phyloP scores from a whole-genome alignment of 768 basidiomycete species.

The Tricholoma bakamatsutake region DNA sequence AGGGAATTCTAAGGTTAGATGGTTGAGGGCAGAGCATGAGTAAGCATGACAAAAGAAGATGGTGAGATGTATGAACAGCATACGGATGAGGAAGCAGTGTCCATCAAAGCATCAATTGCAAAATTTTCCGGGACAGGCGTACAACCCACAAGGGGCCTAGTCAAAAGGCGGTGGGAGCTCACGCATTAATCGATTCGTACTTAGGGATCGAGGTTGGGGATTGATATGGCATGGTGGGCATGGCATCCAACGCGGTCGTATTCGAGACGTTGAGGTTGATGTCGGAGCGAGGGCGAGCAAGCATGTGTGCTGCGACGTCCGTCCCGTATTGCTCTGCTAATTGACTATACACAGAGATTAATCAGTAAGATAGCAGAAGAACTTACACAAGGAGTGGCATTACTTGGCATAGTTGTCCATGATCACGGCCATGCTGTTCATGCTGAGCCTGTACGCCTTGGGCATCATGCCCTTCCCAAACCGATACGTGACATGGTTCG shows the following conservation, averaged over 20 bases:
- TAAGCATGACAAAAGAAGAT: no score
- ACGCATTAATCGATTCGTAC: slow-evolving; percentile 17
- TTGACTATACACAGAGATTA: background rate
- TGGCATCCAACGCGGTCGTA: slow-evolving; percentile 13
- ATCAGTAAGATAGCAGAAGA: background rate
- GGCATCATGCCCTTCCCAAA: slow-evolving; percentile 91
- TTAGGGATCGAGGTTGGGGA: slow-evolving; percentile 12
- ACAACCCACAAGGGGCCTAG: no score
- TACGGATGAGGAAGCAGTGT: no score
- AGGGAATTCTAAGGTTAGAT: no score
- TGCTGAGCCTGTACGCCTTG: slow-evolving; percentile 68
- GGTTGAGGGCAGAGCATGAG: no score
- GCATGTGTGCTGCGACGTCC: slow-evolving; percentile 44
- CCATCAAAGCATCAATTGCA: no score
- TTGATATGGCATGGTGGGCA: slow-evolving; percentile 20
- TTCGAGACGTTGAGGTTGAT: slow-evolving; percentile 21
- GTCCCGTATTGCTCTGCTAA: background rate
- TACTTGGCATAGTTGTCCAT: slow-evolving; percentile 81
- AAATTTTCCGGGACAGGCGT: no score
- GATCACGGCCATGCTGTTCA: slow-evolving; percentile 69
- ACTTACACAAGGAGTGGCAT: slow-evolving; percentile 13
- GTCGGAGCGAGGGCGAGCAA: slow-evolving; percentile 46
- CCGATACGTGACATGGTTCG: slow-evolving; percentile 79
- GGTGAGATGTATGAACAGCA: no score
- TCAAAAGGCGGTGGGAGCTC: slow-evolving; percentile 4